Base-by-base conservation (phyloP, 192 early-diverging fungal species). In the Podila horticola region DNA sequence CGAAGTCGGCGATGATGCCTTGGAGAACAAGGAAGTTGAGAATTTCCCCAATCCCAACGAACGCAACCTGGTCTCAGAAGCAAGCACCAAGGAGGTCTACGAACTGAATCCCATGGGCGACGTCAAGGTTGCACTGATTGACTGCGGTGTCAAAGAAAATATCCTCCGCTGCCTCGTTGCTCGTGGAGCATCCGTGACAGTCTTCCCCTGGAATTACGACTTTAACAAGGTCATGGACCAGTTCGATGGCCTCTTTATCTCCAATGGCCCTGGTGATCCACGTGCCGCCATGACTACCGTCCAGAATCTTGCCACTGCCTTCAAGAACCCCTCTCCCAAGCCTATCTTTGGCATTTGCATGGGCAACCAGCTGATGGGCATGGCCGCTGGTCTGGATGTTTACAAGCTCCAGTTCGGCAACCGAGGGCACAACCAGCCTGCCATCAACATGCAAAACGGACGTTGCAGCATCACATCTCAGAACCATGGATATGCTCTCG, bases 271-370 rank as follows among this genome's bases (percentile, higher is more conserved):
- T 12, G 97, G 97, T 62, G 90, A 91, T 70, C 97, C 97, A 31
- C 79, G 83, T 8, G 82, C 88, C 69, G 91, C 88, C 75, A 85
- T 79, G 45, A 86, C 88, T 64, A 94, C 94, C 19, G 91, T 95
- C 38, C 64, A 84, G 10, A 91, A 94, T 85, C 83, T 98, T 52
- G 88, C 90, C 34, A 85, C 84, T 0, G 87, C 94, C 41, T 79
- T 88, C 48, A 66, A 79, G 75, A 86, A 88, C 62, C 85, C 89
- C 33, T 88, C 86, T 33, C 86, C 89, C 48, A 91, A 90, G 64
- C 97, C 97, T 41, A 95, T 98, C 69, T 98, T 98, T 81, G 97
- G 97, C 66, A 98, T 98, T 82, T 98, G 97, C 86, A 97, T 98
- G 95, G 97, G 97, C 71, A 95, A 98, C 86, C 92, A 94, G 64